Evolutionary conservation across 331 rosid species (phyloP).

Genomic region (Rosa hybrid): DNA sequence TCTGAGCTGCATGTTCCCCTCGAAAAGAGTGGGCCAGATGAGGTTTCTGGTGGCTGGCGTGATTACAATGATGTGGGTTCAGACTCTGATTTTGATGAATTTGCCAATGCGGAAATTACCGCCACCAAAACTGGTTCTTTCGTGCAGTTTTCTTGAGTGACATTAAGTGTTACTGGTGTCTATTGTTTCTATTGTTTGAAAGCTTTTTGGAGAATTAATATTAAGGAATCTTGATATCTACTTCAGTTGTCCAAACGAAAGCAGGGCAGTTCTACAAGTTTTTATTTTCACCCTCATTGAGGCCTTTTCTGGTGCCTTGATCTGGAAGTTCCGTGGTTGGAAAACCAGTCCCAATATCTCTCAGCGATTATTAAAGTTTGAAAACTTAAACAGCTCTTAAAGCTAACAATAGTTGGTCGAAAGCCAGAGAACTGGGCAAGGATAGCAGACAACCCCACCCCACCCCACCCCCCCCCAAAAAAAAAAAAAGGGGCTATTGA

Average conservation of each 20-base stretch:
- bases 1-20: conserved; percentile 60
- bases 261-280: background rate
- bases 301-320: too few relatives aligned
- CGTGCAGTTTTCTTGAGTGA: conserved; percentile 59
- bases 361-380: too few relatives aligned
- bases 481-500: too few relatives aligned
- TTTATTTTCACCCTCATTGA: background rate
- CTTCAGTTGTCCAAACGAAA: background rate
- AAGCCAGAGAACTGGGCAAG: too few relatives aligned
- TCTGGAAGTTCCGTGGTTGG: too few relatives aligned
- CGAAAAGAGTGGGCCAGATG: conserved; percentile 38
- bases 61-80: conserved; percentile 50
- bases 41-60: conserved; percentile 47
- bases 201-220: background rate
- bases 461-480: too few relatives aligned
- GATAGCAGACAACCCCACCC: too few relatives aligned
- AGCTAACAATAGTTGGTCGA: too few relatives aligned
- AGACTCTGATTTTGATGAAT: conserved; percentile 82
- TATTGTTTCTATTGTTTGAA: background rate
- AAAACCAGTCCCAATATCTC: too few relatives aligned
- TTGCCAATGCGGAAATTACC: conserved; percentile 50
- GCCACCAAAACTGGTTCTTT: conserved; percentile 60
- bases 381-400: too few relatives aligned
- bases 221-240: background rate
- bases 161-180: background rate